These are phyloP conservation scores for Cladorrhinum sp. DNA, from an alignment of 2,329 filamentous ascomycete species.

Conservation along the genomic window DNA sequence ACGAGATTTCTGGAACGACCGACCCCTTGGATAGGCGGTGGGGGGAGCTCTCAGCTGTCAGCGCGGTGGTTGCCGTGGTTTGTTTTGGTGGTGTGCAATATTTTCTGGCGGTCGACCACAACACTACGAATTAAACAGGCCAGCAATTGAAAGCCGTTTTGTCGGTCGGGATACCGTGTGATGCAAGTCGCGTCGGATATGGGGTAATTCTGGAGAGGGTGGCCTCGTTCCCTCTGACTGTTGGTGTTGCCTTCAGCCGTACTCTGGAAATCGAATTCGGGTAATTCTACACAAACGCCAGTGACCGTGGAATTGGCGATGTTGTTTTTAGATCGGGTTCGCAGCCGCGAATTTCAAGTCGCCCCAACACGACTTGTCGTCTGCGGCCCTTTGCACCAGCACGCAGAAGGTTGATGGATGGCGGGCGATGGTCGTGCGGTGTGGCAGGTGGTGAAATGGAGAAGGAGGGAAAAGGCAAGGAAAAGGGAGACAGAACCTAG, in stretches of 20 bases:
- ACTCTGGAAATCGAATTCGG: slow-evolving; percentile 2
- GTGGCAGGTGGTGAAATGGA: slow-evolving; percentile 22
- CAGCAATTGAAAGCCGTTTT: slow-evolving; percentile 10
- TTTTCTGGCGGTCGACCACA: slow-evolving; percentile 11
- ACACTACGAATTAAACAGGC: slow-evolving; percentile 8
- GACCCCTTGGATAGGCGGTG: slow-evolving; percentile 14
- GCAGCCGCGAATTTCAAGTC: slow-evolving; percentile 18
- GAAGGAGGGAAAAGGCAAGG: slow-evolving; percentile 22
- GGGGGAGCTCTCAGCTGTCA: slow-evolving; percentile 18
- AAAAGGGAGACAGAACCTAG: slow-evolving; percentile 20
- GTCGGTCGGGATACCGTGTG: slow-evolving; percentile 2
- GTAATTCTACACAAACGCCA: slow-evolving; percentile 2
- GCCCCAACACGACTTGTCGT: slow-evolving; percentile 26
- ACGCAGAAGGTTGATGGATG: slow-evolving; percentile 23
- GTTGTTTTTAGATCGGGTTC: slow-evolving; percentile 9
- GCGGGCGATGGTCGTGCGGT: slow-evolving; percentile 25
- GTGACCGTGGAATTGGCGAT: slow-evolving; percentile 1
- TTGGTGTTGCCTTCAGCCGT: slow-evolving; percentile 5
- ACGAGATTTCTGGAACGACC: neutral
- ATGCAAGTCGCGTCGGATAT: slow-evolving; percentile 13
- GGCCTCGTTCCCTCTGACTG: slow-evolving; percentile 6
- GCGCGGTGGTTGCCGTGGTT: slow-evolving; percentile 9
- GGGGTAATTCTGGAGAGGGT: slow-evolving; percentile 1
- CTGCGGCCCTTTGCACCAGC: slow-evolving; percentile 25
- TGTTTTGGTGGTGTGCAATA: neutral